A percentile compares a stretch with the other conserved stretches of the same genome.
Conservation (phyloP, 495 filamentous ascomycete genomes). For the Aspergillus affinis region DNA sequence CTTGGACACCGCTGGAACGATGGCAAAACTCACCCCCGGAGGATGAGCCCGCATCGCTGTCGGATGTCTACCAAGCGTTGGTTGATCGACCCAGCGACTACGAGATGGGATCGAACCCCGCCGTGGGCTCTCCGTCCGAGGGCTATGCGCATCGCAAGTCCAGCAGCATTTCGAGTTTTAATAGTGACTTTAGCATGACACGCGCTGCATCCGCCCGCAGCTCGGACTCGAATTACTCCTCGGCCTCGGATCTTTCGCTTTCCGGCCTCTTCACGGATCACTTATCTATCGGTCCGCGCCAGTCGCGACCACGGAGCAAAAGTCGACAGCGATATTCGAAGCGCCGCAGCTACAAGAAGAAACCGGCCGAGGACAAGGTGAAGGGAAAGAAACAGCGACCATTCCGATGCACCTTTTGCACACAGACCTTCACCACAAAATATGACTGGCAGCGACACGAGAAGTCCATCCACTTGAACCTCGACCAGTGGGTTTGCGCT, state of each 20-base stretch:
- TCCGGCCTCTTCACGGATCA: neutral
- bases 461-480: slow-evolving; percentile 73
- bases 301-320: neutral
- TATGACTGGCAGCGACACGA: slow-evolving; percentile 83
- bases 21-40: slow-evolving; percentile 13
- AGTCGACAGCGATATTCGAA: neutral
- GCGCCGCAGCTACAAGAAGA: slow-evolving; percentile 2
- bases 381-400: slow-evolving; percentile 10
- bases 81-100: neutral
- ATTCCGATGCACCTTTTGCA: slow-evolving; percentile 71
- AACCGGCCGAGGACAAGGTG: neutral
- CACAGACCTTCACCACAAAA: slow-evolving; percentile 73
- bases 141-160: neutral
- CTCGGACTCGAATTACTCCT: neutral
- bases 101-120: neutral
- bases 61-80: neutral
- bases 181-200: neutral
- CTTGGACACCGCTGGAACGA: neutral
- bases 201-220: neutral
- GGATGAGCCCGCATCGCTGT: slow-evolving; percentile 1
- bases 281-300: neutral
- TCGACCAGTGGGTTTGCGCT: slow-evolving; percentile 74
- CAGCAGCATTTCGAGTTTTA: neutral
- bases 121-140: neutral
- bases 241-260: neutral